These are phyloP conservation scores for Russula compacta DNA, from an alignment of 768 basidiomycete species.

Conservation along the genomic window DNA sequence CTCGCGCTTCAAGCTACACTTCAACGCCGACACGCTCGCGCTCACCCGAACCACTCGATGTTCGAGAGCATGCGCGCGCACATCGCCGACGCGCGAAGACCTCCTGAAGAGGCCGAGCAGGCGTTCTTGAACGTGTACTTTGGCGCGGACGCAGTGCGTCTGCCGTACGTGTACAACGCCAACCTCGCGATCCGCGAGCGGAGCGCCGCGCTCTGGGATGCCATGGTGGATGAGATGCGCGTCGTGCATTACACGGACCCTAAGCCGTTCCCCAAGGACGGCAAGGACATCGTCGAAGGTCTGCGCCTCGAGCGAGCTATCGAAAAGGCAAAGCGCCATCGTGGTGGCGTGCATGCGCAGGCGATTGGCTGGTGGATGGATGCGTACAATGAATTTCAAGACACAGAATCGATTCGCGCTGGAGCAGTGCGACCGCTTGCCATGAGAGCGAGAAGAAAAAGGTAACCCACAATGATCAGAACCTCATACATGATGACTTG, in stretches of 20 bases:
- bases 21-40: constrained; percentile 32
- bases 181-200: constrained; percentile 31
- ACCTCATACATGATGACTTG: not conserved
- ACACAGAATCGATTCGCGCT: constrained; percentile 5
- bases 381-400: constrained; percentile 22
- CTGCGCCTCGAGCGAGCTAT: constrained; percentile 19
- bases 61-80: constrained; percentile 28
- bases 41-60: constrained; percentile 27
- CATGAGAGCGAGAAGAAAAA: not conserved
- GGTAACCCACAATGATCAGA: not conserved
- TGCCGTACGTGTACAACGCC: constrained; percentile 31
- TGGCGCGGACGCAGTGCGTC: constrained; percentile 26
- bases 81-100: constrained; percentile 33
- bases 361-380: constrained; percentile 25
- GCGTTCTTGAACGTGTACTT: constrained; percentile 36
- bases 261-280: constrained; percentile 24
- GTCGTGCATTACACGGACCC: constrained; percentile 30
- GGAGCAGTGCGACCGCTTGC: not conserved
- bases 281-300: constrained; percentile 20
- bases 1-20: constrained; percentile 30
- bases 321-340: constrained; percentile 12
- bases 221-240: constrained; percentile 25
- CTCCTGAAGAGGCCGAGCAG: constrained; percentile 34
- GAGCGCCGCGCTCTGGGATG: constrained; percentile 27
- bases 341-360: constrained; percentile 16